These are phyloP conservation scores for Neurospora sp. DNA, from an alignment of 495 filamentous ascomycete species.

Conservation along the genomic window DNA sequence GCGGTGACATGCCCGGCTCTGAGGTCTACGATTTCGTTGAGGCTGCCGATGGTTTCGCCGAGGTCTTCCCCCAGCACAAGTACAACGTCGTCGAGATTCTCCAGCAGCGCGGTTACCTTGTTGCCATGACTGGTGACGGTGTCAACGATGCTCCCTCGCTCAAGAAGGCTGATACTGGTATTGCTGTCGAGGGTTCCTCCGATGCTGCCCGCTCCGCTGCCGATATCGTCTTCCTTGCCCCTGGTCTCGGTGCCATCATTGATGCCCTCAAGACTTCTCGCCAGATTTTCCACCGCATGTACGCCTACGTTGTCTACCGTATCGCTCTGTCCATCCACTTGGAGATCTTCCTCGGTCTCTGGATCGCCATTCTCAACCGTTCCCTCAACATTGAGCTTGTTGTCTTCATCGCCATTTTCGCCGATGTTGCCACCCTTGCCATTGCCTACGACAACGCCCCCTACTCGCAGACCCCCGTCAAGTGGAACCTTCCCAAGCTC, in stretches of 20 bases:
- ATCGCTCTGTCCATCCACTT: conserved; percentile 87
- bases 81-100: conserved; percentile 96
- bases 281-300: conserved; percentile 96
- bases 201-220: conserved; percentile 88
- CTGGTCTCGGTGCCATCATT: conserved; percentile 86
- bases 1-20: conserved; percentile 84
- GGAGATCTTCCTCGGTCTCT: conserved; percentile 80
- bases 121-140: conserved; percentile 97
- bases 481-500: conserved; percentile 87
- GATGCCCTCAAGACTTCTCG: conserved; percentile 88
- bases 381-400: conserved; percentile 76
- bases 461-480: conserved; percentile 75
- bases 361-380: conserved; percentile 79
- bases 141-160: conserved; percentile 95
- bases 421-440: conserved; percentile 84
- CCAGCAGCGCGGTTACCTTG: conserved; percentile 90
- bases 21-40: conserved; percentile 92
- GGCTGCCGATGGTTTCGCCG: conserved; percentile 88
- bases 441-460: conserved; percentile 93
- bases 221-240: conserved; percentile 88
- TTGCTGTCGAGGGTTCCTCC: conserved; percentile 88
- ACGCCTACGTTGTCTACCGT: conserved; percentile 92
- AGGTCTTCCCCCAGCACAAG: conserved; percentile 97
- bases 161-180: conserved; percentile 92
- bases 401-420: conserved; percentile 91